phyloP scores from a whole-genome alignment of 192 early-diverging fungal species.

The Umbelopsis vinacea region DNA sequence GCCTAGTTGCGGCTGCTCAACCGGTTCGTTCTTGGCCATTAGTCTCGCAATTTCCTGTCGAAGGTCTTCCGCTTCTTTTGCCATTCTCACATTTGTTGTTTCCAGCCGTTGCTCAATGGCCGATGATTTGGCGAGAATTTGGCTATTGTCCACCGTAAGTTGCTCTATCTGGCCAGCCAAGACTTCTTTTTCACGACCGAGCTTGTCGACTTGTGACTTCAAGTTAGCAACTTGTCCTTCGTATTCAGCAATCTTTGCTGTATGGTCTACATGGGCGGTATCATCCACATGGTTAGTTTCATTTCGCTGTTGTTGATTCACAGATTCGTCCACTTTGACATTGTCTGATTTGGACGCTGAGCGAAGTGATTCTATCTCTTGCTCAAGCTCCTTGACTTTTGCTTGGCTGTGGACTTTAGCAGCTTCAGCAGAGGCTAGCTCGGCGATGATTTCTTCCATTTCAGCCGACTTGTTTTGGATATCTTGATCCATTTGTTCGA shows the following conservation, averaged over 20 bases:
- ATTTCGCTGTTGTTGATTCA: neutral
- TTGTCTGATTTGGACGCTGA: neutral
- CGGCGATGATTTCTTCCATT: conserved; percentile 12
- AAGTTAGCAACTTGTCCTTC: neutral
- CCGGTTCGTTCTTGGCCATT: conserved; percentile 34
- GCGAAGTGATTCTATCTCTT: neutral
- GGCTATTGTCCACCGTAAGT: conserved; percentile 36
- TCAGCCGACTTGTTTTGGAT: conserved; percentile 7
- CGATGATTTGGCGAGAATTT: conserved; percentile 25
- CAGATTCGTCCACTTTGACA: neutral
- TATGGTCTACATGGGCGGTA: no score
- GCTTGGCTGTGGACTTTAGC: conserved; percentile 6
- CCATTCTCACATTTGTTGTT: conserved; percentile 23
- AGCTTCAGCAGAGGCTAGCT: conserved; percentile 1
- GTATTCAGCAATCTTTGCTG: neutral
- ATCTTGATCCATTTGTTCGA: conserved; percentile 11
- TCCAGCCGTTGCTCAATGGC: conserved; percentile 36
- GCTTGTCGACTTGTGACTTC: neutral
- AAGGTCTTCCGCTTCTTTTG: conserved; percentile 30
- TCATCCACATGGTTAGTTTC: neutral
- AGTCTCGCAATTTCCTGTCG: conserved; percentile 35
- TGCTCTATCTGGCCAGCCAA: conserved; percentile 5
- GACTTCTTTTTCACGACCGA: neutral
- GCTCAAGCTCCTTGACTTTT: neutral
- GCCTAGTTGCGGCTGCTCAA: conserved; percentile 42